Evolutionary conservation across 164 flowering plant species (phyloP).

Genomic region (Cinnamomum micranthum): DNA sequence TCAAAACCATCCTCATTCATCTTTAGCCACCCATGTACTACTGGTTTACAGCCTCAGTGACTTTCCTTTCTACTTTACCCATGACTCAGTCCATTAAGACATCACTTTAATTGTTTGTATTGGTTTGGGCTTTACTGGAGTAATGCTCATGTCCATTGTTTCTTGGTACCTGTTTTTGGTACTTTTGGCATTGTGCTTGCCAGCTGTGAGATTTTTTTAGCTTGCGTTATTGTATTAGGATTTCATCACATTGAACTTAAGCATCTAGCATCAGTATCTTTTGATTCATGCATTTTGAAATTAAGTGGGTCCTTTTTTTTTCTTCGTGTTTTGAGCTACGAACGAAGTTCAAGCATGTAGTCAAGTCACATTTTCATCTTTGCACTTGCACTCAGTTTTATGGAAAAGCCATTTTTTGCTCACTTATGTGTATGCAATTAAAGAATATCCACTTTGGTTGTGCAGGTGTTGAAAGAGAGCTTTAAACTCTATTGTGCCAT

Average conservation of each 20-base stretch:
- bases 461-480: constrained; percentile 93
- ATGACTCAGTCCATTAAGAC: neutral
- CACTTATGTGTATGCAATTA: neutral
- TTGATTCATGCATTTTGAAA: neutral
- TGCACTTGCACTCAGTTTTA: neutral
- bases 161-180: too few relatives aligned
- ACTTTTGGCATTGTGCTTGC: too few relatives aligned
- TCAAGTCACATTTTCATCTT: neutral
- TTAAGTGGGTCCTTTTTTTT: neutral
- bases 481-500: constrained; percentile 93
- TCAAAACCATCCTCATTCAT: neutral
- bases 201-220: too few relatives aligned
- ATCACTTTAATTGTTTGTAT: neutral
- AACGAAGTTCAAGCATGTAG: neutral
- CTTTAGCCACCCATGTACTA: neutral
- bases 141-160: neutral
- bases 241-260: too few relatives aligned
- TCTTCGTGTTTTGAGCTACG: neutral
- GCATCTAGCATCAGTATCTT: too few relatives aligned
- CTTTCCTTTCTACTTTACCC: neutral
- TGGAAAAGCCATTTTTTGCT: neutral
- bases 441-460: constrained; percentile 8
- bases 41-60: neutral
- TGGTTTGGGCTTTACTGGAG: neutral
- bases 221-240: too few relatives aligned